phyloP scores from a whole-genome alignment of 345 rosid species.

The Limnanthes douglasii region DNA sequence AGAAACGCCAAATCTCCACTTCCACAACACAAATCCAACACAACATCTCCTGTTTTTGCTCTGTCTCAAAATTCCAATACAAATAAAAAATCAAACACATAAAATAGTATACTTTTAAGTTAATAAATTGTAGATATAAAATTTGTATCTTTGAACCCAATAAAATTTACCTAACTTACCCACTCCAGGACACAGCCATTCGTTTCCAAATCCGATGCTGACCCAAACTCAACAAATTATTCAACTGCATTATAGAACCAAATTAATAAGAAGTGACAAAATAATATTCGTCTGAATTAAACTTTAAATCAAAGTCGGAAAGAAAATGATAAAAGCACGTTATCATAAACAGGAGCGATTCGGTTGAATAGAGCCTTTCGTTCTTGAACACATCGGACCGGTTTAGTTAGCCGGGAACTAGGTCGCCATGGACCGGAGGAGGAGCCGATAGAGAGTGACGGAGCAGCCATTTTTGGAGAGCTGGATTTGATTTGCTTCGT shows the following conservation, averaged over 20 bases:
- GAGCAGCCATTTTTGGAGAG: no score
- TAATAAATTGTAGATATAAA: not conserved
- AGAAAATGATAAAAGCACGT: slow-evolving; percentile 12
- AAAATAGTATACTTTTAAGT: no score
- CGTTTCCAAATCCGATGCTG: slow-evolving; percentile 89
- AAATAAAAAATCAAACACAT: no score
- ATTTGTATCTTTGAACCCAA: not conserved
- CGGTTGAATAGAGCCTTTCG: slow-evolving; percentile 57
- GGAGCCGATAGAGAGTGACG: no score
- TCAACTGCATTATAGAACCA: slow-evolving; percentile 24
- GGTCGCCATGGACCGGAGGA: no score
- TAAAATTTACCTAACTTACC: slow-evolving; percentile 16
- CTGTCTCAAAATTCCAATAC: slow-evolving; percentile 17
- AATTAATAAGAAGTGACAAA: not conserved
- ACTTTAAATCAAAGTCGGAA: not conserved
- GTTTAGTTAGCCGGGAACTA: no score
- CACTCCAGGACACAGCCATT: slow-evolving; percentile 76
- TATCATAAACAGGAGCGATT: slow-evolving; percentile 77
- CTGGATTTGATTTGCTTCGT: no score
- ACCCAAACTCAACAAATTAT: slow-evolving; percentile 70
- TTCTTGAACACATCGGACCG: slow-evolving; percentile 27
- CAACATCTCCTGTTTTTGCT: slow-evolving; percentile 44
- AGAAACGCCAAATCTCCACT: slow-evolving; percentile 83
- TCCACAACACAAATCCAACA: slow-evolving; percentile 89
- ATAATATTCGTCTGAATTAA: not conserved